phyloP scores from a whole-genome alignment of 2,329 filamentous ascomycete species.

The Aspergillus sp. region DNA sequence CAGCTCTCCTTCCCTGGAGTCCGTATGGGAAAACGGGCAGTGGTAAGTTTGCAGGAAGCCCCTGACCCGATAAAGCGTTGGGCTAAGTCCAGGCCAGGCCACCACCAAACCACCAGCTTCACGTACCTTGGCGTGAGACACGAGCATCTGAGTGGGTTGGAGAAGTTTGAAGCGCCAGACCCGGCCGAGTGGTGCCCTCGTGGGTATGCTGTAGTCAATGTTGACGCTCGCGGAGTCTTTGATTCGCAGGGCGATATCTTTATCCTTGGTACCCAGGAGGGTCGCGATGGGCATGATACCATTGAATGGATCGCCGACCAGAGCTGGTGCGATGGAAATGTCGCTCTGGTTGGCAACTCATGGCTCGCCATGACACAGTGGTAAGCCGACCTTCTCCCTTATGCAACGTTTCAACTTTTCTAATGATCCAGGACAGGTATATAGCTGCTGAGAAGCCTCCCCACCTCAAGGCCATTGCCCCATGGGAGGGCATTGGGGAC shows the following conservation, averaged over 20 bases:
- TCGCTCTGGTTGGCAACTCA: slow-evolving; percentile 16
- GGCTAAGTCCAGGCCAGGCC: no score
- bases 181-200: slow-evolving; percentile 29
- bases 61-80: no score
- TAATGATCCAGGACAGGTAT: background rate
- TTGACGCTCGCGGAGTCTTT: slow-evolving; percentile 29
- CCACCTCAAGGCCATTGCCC: slow-evolving; percentile 23
- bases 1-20: no score
- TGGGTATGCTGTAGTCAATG: slow-evolving; percentile 31
- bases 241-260: slow-evolving; percentile 28
- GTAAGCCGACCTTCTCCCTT: background rate
- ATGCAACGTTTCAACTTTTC: no score
- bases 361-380: slow-evolving; percentile 14
- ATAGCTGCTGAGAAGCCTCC: slow-evolving; percentile 1
- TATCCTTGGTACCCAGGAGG: slow-evolving; percentile 11
- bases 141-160: no score
- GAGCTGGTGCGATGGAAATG: slow-evolving; percentile 15
- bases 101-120: no score
- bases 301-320: slow-evolving; percentile 13
- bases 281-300: slow-evolving; percentile 13
- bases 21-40: no score
- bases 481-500: slow-evolving; percentile 22
- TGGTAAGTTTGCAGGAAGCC: no score
- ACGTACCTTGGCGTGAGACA: no score
- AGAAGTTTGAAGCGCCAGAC: slow-evolving; percentile 33